phyloP scores from a whole-genome alignment of 2,329 filamentous ascomycete species.

The Calycina herbarum region DNA sequence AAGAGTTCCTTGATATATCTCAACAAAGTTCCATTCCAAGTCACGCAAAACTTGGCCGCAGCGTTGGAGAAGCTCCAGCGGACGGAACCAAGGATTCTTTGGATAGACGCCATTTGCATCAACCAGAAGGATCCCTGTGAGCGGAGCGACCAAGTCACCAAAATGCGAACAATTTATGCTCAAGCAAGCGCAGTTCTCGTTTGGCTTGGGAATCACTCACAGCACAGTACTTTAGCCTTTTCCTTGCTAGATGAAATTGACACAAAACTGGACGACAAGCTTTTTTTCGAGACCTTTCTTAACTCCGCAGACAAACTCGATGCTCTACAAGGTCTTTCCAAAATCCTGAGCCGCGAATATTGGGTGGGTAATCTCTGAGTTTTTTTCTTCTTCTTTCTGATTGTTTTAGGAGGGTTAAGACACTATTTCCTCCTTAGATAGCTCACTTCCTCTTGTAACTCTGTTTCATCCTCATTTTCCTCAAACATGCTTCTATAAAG shows the following conservation, averaged over 20 bases:
- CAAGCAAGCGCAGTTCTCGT: conserved; percentile 12
- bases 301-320: not conserved
- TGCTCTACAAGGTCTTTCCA: not conserved
- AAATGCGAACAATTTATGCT: conserved; percentile 20
- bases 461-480: no score
- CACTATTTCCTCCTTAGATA: no score
- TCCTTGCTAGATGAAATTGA: not conserved
- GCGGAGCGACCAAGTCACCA: conserved; percentile 15
- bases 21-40: not conserved
- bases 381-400: no score
- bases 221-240: not conserved
- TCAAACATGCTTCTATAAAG: no score
- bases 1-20: not conserved
- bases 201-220: conserved; percentile 9
- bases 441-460: no score
- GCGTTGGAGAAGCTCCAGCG: conserved; percentile 14
- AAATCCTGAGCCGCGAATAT: conserved; percentile 9
- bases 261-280: not conserved
- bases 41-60: conserved; percentile 10
- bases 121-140: conserved; percentile 45
- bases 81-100: conserved; percentile 4
- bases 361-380: conserved; percentile 1
- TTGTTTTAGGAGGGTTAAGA: no score
- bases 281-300: not conserved
- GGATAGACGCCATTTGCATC: conserved; percentile 22